Evolutionary conservation across 805 yeast species (phyloP).

Genomic region (Saturnispora galanensis): DNA sequence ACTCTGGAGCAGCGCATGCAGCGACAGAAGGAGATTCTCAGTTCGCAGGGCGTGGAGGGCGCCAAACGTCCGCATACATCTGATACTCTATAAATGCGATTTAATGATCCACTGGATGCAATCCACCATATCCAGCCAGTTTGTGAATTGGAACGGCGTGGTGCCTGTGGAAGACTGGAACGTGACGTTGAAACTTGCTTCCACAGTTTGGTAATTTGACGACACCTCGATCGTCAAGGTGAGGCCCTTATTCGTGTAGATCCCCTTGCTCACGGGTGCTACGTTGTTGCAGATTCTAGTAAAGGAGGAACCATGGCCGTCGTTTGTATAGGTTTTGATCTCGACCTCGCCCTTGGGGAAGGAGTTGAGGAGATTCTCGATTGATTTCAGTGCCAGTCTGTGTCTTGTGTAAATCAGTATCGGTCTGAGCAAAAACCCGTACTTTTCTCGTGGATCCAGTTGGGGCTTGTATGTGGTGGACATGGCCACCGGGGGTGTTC

Average conservation of each 20-base stretch:
- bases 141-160: constrained; percentile 30
- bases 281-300: constrained; percentile 17
- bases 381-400: constrained; percentile 32
- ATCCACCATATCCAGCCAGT: constrained; percentile 41
- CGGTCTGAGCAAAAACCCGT: constrained; percentile 41
- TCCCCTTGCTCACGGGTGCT: constrained; percentile 12
- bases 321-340: background rate
- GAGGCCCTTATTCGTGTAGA: too few relatives aligned
- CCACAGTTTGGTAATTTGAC: constrained; percentile 11
- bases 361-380: constrained; percentile 19
- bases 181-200: constrained; percentile 12
- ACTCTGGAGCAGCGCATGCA: background rate
- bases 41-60: too few relatives aligned
- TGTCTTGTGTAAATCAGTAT: constrained; percentile 51
- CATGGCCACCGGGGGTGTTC: constrained; percentile 37
- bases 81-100: background rate
- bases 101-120: constrained; percentile 45
- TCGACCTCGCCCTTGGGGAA: too few relatives aligned
- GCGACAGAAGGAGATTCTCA: constrained; percentile 1
- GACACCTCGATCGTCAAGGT: constrained; percentile 5
- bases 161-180: constrained; percentile 12
- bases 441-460: constrained; percentile 5
- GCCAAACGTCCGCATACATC: too few relatives aligned
- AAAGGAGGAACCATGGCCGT: constrained; percentile 12
- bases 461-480: constrained; percentile 21